A percentile compares a stretch with the other conserved stretches of the same genome.
These are phyloP conservation scores for Ceratobasidium sp. DNA, from an alignment of 1,284 basidiomycete species.

Conservation along the genomic window DNA sequence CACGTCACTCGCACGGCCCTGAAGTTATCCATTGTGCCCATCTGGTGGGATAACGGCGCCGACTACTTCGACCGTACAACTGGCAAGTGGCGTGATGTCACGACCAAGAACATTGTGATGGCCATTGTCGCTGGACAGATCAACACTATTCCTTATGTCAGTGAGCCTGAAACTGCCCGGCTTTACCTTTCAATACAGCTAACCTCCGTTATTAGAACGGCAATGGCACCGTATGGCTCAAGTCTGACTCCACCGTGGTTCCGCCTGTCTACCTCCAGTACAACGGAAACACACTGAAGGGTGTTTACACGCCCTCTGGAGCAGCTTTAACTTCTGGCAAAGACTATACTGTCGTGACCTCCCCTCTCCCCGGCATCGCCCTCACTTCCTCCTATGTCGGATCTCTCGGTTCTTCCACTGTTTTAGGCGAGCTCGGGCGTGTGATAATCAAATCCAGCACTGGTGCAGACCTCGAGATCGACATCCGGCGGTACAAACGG, in stretches of 20 bases:
- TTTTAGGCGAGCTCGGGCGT: slow-evolving; percentile 41
- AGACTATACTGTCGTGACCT: slow-evolving; percentile 39
- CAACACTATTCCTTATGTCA: slow-evolving; percentile 45
- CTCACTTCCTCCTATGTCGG: slow-evolving; percentile 41
- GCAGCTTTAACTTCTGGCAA: slow-evolving; percentile 31
- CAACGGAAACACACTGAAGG: slow-evolving; percentile 45
- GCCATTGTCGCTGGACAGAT: slow-evolving; percentile 33
- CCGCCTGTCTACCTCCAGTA: slow-evolving; percentile 39
- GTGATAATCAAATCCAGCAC: slow-evolving; percentile 38
- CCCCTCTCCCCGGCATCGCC: slow-evolving; percentile 36
- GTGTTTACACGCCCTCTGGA: slow-evolving; percentile 33
- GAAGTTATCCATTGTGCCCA: slow-evolving; percentile 25
- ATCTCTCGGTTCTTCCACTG: slow-evolving; percentile 11
- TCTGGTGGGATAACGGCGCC: slow-evolving; percentile 45
- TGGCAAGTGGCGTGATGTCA: slow-evolving; percentile 42
- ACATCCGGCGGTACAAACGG: slow-evolving; percentile 40
- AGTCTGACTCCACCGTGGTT: slow-evolving; percentile 23
- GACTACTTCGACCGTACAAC: slow-evolving; percentile 43
- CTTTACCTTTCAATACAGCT: neutral
- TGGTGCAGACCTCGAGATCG: slow-evolving; percentile 46
- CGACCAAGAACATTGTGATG: slow-evolving; percentile 41
- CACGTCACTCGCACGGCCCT: slow-evolving; percentile 43
- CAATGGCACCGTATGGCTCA: slow-evolving; percentile 45
- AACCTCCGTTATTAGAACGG: slow-evolving; percentile 21
- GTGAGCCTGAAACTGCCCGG: neutral